Percentiles rank a stretch among this genome's conserved stretches.
These are phyloP conservation scores for Drechmeria coniospora DNA, from an alignment of 2,329 filamentous ascomycete genomes.

Conservation along the genomic window DNA sequence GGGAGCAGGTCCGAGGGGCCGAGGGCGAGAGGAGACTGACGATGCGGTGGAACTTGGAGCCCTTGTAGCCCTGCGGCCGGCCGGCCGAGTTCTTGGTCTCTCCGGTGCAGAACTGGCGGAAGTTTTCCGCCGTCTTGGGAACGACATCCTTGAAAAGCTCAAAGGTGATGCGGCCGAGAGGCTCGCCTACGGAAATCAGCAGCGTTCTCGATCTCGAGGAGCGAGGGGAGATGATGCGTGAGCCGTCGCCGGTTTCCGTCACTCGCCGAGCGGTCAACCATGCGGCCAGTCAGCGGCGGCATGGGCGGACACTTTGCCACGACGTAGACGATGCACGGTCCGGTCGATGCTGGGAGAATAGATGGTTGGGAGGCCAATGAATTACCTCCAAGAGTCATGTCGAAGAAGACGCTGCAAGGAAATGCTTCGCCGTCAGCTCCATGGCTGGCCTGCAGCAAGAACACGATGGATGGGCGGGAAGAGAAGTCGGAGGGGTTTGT, in stretches of 20 bases:
- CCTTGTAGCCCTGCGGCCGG: slow-evolving; percentile 83
- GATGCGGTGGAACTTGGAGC: slow-evolving; percentile 84
- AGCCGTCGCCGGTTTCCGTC: too few relatives aligned
- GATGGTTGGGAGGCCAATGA: slow-evolving; percentile 7
- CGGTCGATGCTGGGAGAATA: too few relatives aligned
- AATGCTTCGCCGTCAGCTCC: neutral
- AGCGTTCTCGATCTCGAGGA: neutral
- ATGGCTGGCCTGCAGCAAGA: neutral
- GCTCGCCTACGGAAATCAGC: slow-evolving; percentile 44
- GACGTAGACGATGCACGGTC: too few relatives aligned
- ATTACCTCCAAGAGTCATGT: slow-evolving; percentile 64
- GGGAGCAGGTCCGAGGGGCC: slow-evolving; percentile 1
- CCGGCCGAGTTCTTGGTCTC: slow-evolving; percentile 69
- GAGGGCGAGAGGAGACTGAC: slow-evolving; percentile 33
- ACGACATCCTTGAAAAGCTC: slow-evolving; percentile 78
- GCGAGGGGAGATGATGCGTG: neutral
- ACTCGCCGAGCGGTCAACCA: too few relatives aligned
- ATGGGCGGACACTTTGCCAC: too few relatives aligned
- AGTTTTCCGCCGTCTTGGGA: slow-evolving; percentile 87
- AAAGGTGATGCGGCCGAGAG: slow-evolving; percentile 75
- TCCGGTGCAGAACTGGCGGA: slow-evolving; percentile 91
- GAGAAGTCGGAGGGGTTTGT: too few relatives aligned
- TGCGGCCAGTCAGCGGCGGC: too few relatives aligned
- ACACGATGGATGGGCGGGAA: too few relatives aligned
- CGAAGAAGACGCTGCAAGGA: slow-evolving; percentile 50